Conservation (phyloP, 2,329 filamentous ascomycete genomes). For the Aspergillus sp. region DNA sequence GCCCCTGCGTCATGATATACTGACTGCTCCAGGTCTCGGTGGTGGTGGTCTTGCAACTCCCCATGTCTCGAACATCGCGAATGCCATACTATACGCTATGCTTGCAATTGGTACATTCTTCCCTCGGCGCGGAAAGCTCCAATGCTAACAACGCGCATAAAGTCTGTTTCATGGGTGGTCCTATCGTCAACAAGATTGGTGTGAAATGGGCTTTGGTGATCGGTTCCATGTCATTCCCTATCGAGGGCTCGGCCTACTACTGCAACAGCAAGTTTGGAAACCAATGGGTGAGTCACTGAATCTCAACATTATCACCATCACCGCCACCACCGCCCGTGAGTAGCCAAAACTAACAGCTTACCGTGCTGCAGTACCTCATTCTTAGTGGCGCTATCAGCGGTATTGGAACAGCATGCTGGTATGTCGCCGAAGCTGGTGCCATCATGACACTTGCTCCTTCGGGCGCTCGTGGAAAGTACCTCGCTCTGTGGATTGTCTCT, state of each 20-base stretch:
- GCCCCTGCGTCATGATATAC: no score
- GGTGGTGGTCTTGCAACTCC: slow-evolving; percentile 53
- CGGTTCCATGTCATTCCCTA: slow-evolving; percentile 49
- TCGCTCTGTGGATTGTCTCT: slow-evolving; percentile 55
- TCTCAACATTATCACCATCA: no score
- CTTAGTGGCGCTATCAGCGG: slow-evolving; percentile 45
- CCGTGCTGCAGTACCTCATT: slow-evolving; percentile 40
- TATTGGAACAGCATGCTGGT: slow-evolving; percentile 53
- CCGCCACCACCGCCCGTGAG: no score
- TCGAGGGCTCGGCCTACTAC: slow-evolving; percentile 54
- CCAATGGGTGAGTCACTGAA: slow-evolving; percentile 39
- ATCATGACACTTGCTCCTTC: slow-evolving; percentile 56
- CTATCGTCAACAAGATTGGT: slow-evolving; percentile 53
- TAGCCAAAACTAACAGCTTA: neutral
- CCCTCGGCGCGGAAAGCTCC: neutral
- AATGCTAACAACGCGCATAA: neutral
- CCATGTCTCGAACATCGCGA: slow-evolving; percentile 50
- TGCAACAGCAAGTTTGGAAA: slow-evolving; percentile 56
- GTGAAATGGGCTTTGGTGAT: slow-evolving; percentile 54
- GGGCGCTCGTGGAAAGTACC: slow-evolving; percentile 53
- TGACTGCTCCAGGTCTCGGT: slow-evolving; percentile 37
- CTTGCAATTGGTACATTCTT: slow-evolving; percentile 31
- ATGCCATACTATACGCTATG: slow-evolving; percentile 34
- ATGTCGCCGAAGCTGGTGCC: slow-evolving; percentile 54
- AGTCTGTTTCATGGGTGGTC: slow-evolving; percentile 51